Evolutionary conservation across 345 rosid genomes (phyloP).

Genomic region (Ceriops zippeliana): DNA sequence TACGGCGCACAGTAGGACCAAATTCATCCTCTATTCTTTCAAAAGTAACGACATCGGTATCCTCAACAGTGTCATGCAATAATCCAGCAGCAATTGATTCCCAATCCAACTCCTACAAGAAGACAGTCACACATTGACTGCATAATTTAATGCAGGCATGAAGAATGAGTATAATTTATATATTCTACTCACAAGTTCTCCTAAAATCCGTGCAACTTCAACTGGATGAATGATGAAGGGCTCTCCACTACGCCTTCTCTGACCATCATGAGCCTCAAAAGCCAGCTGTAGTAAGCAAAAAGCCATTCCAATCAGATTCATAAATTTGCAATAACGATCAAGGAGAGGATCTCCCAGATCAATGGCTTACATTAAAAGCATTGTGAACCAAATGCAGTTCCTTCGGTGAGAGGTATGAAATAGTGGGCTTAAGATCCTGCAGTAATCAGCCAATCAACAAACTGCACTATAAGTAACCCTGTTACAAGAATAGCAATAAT

Average conservation of each 20-base stretch:
- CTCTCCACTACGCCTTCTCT: slow-evolving; percentile 94
- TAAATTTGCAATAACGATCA: background rate
- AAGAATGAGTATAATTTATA: slow-evolving; percentile 12
- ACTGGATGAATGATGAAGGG: slow-evolving; percentile 98
- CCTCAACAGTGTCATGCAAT: slow-evolving; percentile 97
- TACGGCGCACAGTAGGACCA: slow-evolving; percentile 83
- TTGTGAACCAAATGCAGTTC: slow-evolving; percentile 73
- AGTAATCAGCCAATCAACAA: slow-evolving; percentile 9
- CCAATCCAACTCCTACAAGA: slow-evolving; percentile 89
- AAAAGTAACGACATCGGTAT: slow-evolving; percentile 85
- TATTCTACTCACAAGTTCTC: slow-evolving; percentile 80
- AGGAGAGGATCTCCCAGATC: slow-evolving; percentile 1
- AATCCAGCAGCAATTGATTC: slow-evolving; percentile 96
- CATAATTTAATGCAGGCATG: slow-evolving; percentile 11
- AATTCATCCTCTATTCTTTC: slow-evolving; percentile 90
- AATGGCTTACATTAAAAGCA: slow-evolving; percentile 64
- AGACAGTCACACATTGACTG: slow-evolving; percentile 15
- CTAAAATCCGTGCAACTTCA: slow-evolving; percentile 94
- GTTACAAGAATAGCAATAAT: background rate
- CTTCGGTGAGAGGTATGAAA: slow-evolving; percentile 71
- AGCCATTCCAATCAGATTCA: slow-evolving; percentile 20
- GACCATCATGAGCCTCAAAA: slow-evolving; percentile 97
- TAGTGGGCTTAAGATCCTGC: slow-evolving; percentile 60
- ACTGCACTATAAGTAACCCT: background rate
- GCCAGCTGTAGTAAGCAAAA: slow-evolving; percentile 68